A percentile compares a stretch with the other conserved stretches of the same genome.
Conservation (phyloP, 805 yeast species). For the Hanseniaspora nectarophila region DNA sequence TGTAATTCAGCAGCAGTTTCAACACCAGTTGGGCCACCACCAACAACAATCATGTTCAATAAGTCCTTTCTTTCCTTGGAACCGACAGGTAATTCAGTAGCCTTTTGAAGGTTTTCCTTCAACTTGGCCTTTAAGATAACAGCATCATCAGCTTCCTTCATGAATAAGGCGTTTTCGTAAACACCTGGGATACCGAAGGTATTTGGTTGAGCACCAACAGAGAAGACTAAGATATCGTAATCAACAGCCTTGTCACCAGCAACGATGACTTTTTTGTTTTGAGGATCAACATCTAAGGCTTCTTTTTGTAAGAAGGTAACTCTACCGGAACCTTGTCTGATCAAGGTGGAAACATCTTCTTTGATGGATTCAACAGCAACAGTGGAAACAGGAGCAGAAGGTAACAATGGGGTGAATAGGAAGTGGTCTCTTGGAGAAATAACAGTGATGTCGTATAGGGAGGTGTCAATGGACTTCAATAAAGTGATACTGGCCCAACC, state of each 20-base stretch:
- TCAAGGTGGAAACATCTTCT: constrained; percentile 82
- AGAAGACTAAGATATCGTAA: constrained; percentile 79
- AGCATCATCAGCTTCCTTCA: constrained; percentile 84
- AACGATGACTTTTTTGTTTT: constrained; percentile 49
- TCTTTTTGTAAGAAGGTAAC: constrained; percentile 81
- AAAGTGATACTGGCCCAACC: constrained; percentile 93
- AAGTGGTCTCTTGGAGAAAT: constrained; percentile 93
- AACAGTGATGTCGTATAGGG: constrained; percentile 75
- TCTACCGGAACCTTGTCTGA: constrained; percentile 67
- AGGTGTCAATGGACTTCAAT: constrained; percentile 72
- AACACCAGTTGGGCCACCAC: constrained; percentile 99
- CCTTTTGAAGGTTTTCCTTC: constrained; percentile 82
- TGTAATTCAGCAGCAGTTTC: constrained; percentile 94
- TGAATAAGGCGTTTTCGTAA: constrained; percentile 70
- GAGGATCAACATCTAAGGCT: constrained; percentile 72
- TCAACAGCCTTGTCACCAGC: constrained; percentile 40
- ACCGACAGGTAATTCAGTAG: constrained; percentile 58
- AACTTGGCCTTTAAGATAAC: constrained; percentile 68
- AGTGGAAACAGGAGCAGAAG: constrained; percentile 91
- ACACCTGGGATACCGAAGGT: constrained; percentile 95
- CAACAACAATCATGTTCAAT: constrained; percentile 81
- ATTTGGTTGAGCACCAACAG: constrained; percentile 91
- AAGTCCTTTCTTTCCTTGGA: constrained; percentile 75
- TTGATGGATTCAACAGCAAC: constrained; percentile 80
- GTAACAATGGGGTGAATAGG: constrained; percentile 88